Conservation (phyloP, 345 rosid genomes). For the Schrenkiella parvula region DNA sequence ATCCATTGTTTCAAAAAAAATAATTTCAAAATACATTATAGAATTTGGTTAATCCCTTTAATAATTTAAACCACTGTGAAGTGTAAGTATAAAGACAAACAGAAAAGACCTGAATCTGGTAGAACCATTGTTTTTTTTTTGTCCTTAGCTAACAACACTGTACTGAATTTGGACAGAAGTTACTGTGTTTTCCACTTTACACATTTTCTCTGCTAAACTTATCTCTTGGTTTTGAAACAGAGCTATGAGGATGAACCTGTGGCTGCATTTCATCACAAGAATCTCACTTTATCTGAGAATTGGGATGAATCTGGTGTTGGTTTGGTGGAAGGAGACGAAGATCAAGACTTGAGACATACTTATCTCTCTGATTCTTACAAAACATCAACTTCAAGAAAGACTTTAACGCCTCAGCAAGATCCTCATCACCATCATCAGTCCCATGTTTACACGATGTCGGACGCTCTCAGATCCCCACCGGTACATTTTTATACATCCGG, state of each 20-base stretch:
- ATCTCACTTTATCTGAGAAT: conserved; percentile 50
- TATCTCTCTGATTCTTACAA: conserved; percentile 54
- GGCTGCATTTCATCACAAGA: conserved; percentile 48
- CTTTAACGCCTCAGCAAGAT: conserved; percentile 31
- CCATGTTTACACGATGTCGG: conserved; percentile 53
- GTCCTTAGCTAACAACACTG: conserved; percentile 16
- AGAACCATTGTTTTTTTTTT: conserved; percentile 23
- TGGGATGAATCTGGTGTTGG: conserved; percentile 66
- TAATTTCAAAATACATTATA: not conserved
- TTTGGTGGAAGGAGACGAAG: conserved; percentile 40
- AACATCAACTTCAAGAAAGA: conserved; percentile 55
- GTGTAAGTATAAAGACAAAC: conserved; percentile 20
- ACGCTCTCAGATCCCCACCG: conserved; percentile 41
- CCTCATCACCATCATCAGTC: conserved; percentile 38
- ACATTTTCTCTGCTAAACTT: conserved; percentile 8
- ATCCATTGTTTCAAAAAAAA: not conserved
- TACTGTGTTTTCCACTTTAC: not conserved
- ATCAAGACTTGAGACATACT: conserved; percentile 35
- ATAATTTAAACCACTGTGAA: conserved; percentile 11
- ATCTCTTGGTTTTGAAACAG: conserved; percentile 39
- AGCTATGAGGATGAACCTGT: conserved; percentile 77
- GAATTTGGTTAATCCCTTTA: not conserved
- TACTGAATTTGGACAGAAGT: conserved; percentile 15
- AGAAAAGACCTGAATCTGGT: conserved; percentile 30
- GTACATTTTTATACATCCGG: conserved; percentile 22